Evolutionary conservation across 225 moss, liverwort and hornwort genomes (phyloP).

Genomic region (Climacium dendroides): DNA sequence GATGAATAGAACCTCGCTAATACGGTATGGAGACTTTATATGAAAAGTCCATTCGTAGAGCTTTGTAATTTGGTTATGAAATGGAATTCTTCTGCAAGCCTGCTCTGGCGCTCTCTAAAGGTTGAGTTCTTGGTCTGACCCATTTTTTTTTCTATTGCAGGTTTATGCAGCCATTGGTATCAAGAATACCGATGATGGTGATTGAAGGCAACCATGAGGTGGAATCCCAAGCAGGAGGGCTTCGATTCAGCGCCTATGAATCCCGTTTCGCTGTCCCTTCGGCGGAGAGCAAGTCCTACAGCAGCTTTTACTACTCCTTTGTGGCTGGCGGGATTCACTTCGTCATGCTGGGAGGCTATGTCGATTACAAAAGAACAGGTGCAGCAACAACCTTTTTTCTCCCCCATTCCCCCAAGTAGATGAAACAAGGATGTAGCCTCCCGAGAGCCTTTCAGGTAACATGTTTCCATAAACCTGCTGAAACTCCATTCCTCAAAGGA

Average conservation of each 20-base stretch:
- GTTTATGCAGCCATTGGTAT: conserved; percentile 44
- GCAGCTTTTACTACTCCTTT: conserved; percentile 48
- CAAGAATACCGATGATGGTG: conserved; percentile 55
- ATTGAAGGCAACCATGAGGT: conserved; percentile 62
- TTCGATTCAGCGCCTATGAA: conserved; percentile 33
- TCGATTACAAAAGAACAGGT: conserved; percentile 46
- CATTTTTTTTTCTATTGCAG: not conserved
- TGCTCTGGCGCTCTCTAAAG: not conserved
- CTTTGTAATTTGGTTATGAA: not conserved
- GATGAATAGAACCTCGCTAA: not conserved
- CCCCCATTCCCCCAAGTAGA: not conserved
- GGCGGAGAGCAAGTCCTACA: conserved; percentile 32
- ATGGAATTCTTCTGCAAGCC: not conserved
- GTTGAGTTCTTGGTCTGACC: not conserved
- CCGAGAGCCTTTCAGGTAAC: not conserved
- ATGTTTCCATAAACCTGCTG: not conserved
- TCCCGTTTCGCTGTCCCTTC: conserved; percentile 37
- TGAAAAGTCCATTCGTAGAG: not conserved
- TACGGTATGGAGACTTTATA: not conserved
- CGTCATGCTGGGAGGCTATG: conserved; percentile 53
- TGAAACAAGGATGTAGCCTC: not conserved
- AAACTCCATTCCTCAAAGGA: not conserved
- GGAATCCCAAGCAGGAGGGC: conserved; percentile 32
- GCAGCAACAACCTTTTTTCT: not conserved
- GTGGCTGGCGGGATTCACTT: conserved; percentile 53